Evolutionary conservation across 495 filamentous ascomycete species (phyloP), one percentile per base, ranked within the genome.

Genomic region (Extremus antarcticus): DNA sequence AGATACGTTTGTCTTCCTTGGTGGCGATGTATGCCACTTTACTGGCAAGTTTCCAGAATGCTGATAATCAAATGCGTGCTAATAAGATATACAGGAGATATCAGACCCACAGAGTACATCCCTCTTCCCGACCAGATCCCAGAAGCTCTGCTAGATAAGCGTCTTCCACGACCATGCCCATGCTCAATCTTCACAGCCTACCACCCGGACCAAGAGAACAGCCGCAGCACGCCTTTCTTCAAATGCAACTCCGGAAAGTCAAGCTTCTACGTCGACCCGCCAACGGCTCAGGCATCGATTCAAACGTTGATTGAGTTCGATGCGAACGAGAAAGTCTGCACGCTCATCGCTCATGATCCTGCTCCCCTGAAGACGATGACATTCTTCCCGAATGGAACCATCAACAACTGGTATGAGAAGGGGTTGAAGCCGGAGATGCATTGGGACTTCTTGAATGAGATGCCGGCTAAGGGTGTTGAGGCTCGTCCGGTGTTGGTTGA

Each of bases 371-470:
- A 69, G 16, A 61, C 73, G 0, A 65, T 74, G 10, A 74, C 76
- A n/a, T 70, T 76, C 48, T 80, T 76, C 50, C 79, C 79, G 9
- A 41, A 39, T 0, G 58, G 64, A 22, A 68, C 51, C 7, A 67
- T 73, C 3, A 77, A 81, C 61, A 65, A 64, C 0, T 84, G 76
- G 65, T 65, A 68, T 46, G 46, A 70, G 51, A 71, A 76, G 51
- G 76, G 69, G 9, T 80, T 74, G 74, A 68, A 69, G 13, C 51
- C 68, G 41, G 67, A 73, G 51, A 62, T 61, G 3, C 59, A 69
- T 16, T 83, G 79, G 80, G 55, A 65, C 50, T 83, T 82, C 61
- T 59, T 83, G 47, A 71, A 66, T 23, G 77, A 81, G 51, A 80
- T 81, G 61, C 69, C 55, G 20, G 32, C 25, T 0, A 48, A 49